Evolutionary conservation across 116 monocot genomes (phyloP).

Genomic region (Papilionanthe hybrid): DNA sequence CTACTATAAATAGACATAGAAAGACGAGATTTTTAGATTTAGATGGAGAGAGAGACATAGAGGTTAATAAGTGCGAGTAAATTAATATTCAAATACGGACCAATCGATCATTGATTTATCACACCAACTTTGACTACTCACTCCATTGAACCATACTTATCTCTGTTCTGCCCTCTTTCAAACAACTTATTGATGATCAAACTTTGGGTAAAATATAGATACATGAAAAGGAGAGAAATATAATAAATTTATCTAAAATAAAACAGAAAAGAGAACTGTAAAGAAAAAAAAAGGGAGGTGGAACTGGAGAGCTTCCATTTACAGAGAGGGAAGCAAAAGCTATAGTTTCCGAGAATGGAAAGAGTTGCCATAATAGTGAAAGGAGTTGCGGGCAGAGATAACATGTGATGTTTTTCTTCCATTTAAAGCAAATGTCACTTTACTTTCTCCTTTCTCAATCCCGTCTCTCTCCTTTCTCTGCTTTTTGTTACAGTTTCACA

Average conservation of each 20-base stretch:
- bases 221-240: too few species aligned
- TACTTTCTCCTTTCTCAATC: conserved; percentile 9
- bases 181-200: too few species aligned
- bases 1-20: conserved; percentile 3
- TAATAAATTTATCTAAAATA: too few species aligned
- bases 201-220: too few species aligned
- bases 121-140: too few species aligned
- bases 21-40: background rate
- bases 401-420: conserved; percentile 12
- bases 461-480: conserved; percentile 6
- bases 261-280: too few species aligned
- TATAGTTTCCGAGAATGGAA: conserved; percentile 3
- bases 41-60: background rate
- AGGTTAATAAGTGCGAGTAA: too few species aligned
- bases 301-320: background rate
- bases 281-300: background rate
- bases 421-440: conserved; percentile 5
- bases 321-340: conserved; percentile 1
- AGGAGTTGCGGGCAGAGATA: conserved; percentile 6
- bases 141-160: too few species aligned
- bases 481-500: background rate
- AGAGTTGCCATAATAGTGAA: background rate
- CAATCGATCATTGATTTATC: too few species aligned
- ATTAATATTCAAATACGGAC: too few species aligned
- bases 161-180: too few species aligned